Percentiles rank a stretch among this genome's conserved stretches.
Conservation (phyloP, 1,284 basidiomycete species). For the Coniferiporia weirii region DNA sequence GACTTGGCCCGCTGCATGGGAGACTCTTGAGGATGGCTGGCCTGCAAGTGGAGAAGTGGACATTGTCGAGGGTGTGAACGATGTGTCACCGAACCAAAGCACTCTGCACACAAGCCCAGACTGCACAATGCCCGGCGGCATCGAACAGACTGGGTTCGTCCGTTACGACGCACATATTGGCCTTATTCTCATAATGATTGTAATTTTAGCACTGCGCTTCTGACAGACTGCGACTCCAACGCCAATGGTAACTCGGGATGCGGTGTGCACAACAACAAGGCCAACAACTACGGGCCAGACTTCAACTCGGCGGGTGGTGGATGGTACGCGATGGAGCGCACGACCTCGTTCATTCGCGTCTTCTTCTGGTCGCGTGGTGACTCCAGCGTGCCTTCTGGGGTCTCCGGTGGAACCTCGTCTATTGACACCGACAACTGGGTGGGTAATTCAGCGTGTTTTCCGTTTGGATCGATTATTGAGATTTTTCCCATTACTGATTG, state of each 20-base stretch:
- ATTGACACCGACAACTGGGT: conserved; percentile 42
- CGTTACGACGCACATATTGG: conserved; percentile 34
- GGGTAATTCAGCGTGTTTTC: conserved; percentile 17
- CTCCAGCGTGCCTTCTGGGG: conserved; percentile 33
- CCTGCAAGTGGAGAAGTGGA: conserved; percentile 50
- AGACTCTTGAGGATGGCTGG: conserved; percentile 28
- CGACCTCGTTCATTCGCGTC: conserved; percentile 37
- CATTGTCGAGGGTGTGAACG: conserved; percentile 66
- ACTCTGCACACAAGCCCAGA: conserved; percentile 61
- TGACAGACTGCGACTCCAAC: conserved; percentile 54
- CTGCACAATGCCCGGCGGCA: conserved; percentile 49
- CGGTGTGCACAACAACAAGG: conserved; percentile 44
- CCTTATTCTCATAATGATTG: neutral
- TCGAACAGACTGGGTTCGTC: conserved; percentile 36
- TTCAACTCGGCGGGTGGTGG: conserved; percentile 60
- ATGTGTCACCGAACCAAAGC: conserved; percentile 46
- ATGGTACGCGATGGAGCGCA: conserved; percentile 50
- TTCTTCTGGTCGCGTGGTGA: conserved; percentile 48
- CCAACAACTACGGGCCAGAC: conserved; percentile 46
- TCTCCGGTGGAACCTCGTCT: conserved; percentile 31
- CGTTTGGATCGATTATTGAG: conserved; percentile 16
- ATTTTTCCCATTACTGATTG: neutral
- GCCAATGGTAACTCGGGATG: conserved; percentile 59
- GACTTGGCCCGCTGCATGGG: conserved; percentile 44
- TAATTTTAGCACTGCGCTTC: conserved; percentile 29